Evolutionary conservation across 305 asterid species (phyloP).

Genomic region (Petunia hybrid): DNA sequence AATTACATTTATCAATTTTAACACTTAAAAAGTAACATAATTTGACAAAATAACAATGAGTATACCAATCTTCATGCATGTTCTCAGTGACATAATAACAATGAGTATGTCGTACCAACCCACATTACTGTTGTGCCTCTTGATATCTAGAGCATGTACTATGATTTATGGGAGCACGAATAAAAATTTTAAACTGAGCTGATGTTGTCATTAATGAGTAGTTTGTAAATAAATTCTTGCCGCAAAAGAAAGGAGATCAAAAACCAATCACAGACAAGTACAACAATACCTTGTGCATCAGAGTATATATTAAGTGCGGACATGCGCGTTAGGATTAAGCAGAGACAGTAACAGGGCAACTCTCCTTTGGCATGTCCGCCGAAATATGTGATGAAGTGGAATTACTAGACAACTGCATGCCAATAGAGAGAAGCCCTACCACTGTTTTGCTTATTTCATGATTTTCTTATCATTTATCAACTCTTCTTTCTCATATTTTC

Average conservation of each 20-base stretch:
- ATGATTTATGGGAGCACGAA: background rate
- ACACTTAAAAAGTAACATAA: no score
- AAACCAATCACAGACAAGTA: no score
- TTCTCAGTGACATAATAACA: no score
- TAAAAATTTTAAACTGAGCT: background rate
- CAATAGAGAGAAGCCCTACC: slow-evolving; percentile 63
- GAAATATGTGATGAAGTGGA: background rate
- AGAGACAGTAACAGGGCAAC: slow-evolving; percentile 62
- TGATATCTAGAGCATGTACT: background rate
- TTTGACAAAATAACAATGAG: no score
- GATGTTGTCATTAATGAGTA: background rate
- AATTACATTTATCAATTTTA: no score
- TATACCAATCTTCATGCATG: no score
- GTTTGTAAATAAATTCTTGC: background rate
- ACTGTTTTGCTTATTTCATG: slow-evolving; percentile 47
- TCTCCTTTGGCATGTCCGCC: slow-evolving; percentile 64
- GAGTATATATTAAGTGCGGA: no score
- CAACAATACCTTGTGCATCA: background rate
- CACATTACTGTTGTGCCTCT: no score
- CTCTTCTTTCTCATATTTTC: background rate
- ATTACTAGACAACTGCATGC: slow-evolving; percentile 39
- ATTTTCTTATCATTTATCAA: background rate
- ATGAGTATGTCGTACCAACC: no score
- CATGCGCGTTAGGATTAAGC: slow-evolving; percentile 37
- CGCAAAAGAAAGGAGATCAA: background rate